phyloP scores from a whole-genome alignment of 768 basidiomycete genomes.

The Macrolepiota dolichaula region DNA sequence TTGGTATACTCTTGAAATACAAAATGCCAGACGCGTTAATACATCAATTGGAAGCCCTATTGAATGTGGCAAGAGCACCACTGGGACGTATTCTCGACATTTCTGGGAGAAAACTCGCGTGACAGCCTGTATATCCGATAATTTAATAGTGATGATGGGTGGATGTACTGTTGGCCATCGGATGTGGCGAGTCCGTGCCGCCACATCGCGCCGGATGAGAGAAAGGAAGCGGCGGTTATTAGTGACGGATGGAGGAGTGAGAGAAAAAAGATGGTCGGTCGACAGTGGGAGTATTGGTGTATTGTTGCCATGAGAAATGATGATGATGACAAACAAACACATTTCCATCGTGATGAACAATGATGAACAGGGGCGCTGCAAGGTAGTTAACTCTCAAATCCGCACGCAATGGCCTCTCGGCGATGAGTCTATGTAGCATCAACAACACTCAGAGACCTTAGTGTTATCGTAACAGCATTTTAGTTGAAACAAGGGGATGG shows the following conservation, averaged over 20 bases:
- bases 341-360: neutral
- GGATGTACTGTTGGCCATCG: neutral
- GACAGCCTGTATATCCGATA: neutral
- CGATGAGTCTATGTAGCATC: neutral
- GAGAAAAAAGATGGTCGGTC: neutral
- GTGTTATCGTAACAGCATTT: neutral
- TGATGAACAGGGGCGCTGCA: neutral
- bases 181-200: neutral
- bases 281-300: constrained; percentile 3
- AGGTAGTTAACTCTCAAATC: neutral
- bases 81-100: neutral
- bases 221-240: neutral
- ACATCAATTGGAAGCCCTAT: neutral
- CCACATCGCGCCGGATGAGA: neutral
- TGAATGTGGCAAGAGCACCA: neutral
- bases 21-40: no score
- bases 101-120: neutral
- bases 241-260: neutral
- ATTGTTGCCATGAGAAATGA: constrained; percentile 12
- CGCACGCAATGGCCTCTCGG: neutral
- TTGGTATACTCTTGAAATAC: no score
- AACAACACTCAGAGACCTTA: neutral
- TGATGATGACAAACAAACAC: neutral
- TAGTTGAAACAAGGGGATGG: neutral
- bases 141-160: neutral